These are phyloP conservation scores for rapeseed (Brassica napus) DNA, from an alignment of 345 rosid species.

Conservation along the genomic window Da-Ae NC_063444.1:44895501-44896000, in stretches of 20 bases:
- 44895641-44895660: constrained; percentile 37
- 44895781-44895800: not conserved
- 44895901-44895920: constrained; percentile 28
- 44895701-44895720: constrained; percentile 27
- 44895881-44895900: constrained; percentile 33
- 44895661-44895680: constrained; percentile 36
- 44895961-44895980: constrained; percentile 39
- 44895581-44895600: constrained; percentile 37
- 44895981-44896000: constrained; percentile 67
- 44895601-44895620: constrained; percentile 38
- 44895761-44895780: not conserved
- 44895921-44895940: constrained; percentile 29
- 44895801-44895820: constrained; percentile 20
- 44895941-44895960: constrained; percentile 39
- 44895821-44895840: constrained; percentile 34
- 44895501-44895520: constrained; percentile 20
- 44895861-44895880: constrained; percentile 20
- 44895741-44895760: constrained; percentile 11
- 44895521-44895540: constrained; percentile 33
- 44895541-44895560: constrained; percentile 17
- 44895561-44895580: constrained; percentile 23
- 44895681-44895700: constrained; percentile 28
- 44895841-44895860: constrained; percentile 30
- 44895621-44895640: constrained; percentile 40
- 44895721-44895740: constrained; percentile 33